phyloP scores from a whole-genome alignment of 495 filamentous ascomycete species.

The Penicillium roqueforti region DNA sequence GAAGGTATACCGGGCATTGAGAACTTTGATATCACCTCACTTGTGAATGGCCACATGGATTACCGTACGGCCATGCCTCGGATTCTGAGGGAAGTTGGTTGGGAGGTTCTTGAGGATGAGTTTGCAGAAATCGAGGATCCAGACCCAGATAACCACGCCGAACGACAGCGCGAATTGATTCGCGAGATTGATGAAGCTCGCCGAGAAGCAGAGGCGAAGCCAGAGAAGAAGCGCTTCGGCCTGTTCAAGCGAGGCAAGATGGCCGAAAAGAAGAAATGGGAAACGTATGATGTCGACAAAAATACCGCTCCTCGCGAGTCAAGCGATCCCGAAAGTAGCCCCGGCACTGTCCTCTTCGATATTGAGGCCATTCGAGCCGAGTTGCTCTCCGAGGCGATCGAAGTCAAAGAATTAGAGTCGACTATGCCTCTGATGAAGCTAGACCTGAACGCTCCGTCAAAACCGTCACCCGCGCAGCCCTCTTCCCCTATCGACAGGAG shows the following conservation, averaged over 20 bases:
- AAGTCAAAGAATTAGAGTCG: slow-evolving; percentile 78
- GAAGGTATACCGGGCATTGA: slow-evolving; percentile 76
- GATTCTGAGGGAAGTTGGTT: slow-evolving; percentile 79
- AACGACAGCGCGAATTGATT: slow-evolving; percentile 88
- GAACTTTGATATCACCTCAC: slow-evolving; percentile 81
- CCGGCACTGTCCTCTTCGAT: slow-evolving; percentile 74
- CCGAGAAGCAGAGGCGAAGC: slow-evolving; percentile 71
- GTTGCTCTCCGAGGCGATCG: slow-evolving; percentile 68
- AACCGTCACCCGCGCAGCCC: slow-evolving; percentile 23
- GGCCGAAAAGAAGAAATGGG: slow-evolving; percentile 85
- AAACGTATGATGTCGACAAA: slow-evolving; percentile 72
- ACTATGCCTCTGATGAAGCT: slow-evolving; percentile 88
- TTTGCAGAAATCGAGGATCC: slow-evolving; percentile 97
- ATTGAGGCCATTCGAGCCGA: slow-evolving; percentile 90
- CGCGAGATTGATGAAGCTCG: slow-evolving; percentile 94
- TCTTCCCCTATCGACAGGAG: slow-evolving; percentile 42
- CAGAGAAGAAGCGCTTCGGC: slow-evolving; percentile 67
- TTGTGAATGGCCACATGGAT: slow-evolving; percentile 93
- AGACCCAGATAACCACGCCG: slow-evolving; percentile 86
- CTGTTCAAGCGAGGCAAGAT: slow-evolving; percentile 75
- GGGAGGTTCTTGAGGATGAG: slow-evolving; percentile 85
- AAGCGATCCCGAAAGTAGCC: slow-evolving; percentile 24
- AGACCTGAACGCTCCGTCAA: slow-evolving; percentile 44
- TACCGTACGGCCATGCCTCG: slow-evolving; percentile 90
- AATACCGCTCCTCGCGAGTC: slow-evolving; percentile 23